These are phyloP conservation scores for Fraxinus velutina DNA, from an alignment of 305 asterid species.

Conservation along the genomic window DNA sequence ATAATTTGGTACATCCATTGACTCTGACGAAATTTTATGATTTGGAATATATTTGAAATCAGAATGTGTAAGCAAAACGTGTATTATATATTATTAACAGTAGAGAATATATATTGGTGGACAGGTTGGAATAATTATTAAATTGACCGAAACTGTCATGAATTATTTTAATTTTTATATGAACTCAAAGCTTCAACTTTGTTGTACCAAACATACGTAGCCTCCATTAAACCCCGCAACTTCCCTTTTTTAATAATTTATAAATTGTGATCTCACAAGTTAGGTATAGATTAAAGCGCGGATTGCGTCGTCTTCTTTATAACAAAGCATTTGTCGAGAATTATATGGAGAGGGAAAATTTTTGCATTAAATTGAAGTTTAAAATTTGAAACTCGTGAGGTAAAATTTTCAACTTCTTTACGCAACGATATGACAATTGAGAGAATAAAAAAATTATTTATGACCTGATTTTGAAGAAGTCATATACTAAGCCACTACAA, in stretches of 20 bases:
- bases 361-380: not conserved
- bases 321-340: not conserved
- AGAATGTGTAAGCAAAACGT: not conserved
- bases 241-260: not conserved
- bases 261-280: not conserved
- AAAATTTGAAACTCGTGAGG: not conserved
- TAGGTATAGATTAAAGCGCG: not conserved
- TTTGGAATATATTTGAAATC: not conserved
- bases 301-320: not conserved
- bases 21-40: not conserved
- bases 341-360: not conserved
- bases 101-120: not conserved
- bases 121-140: not conserved
- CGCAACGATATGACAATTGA: not conserved
- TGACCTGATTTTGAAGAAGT: not conserved
- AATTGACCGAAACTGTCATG: not conserved
- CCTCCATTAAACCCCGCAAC: not conserved
- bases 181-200: not conserved
- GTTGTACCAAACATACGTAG: not conserved
- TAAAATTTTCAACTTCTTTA: not conserved
- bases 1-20: not conserved
- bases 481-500: not conserved
- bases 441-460: not conserved
- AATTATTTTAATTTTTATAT: not conserved
- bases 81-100: not conserved